Conservation (phyloP, 1,284 basidiomycete genomes). For the Ustilago sp. region DNA sequence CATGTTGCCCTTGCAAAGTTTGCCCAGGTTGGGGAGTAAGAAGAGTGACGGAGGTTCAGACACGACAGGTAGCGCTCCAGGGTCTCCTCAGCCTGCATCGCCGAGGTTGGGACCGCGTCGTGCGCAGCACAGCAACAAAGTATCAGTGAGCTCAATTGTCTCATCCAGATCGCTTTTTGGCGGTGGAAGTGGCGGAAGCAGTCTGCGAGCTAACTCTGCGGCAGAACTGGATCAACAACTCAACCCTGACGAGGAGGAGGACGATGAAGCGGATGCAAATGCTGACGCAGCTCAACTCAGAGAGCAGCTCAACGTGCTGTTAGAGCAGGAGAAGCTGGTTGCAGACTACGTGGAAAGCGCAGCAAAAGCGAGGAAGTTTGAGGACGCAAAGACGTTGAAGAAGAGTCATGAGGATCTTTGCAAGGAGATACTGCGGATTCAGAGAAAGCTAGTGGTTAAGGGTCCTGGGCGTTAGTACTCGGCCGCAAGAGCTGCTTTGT, state of each 20-base stretch:
- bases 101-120: conserved; percentile 13
- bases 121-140: conserved; percentile 25
- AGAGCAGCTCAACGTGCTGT: conserved; percentile 57
- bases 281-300: conserved; percentile 30
- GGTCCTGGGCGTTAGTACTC: conserved; percentile 19
- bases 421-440: conserved; percentile 55
- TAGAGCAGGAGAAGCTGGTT: conserved; percentile 63
- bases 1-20: conserved; percentile 72
- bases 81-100: conserved; percentile 33
- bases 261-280: conserved; percentile 14
- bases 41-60: conserved; percentile 49
- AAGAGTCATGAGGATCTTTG: conserved; percentile 61
- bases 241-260: conserved; percentile 2
- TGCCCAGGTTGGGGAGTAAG: conserved; percentile 75
- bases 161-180: conserved; percentile 48
- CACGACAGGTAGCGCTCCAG: conserved; percentile 26
- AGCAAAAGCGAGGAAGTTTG: conserved; percentile 59
- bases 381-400: conserved; percentile 60
- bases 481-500: not conserved
- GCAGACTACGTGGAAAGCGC: conserved; percentile 59
- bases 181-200: conserved; percentile 19
- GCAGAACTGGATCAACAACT: conserved; percentile 16
- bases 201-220: conserved; percentile 1
- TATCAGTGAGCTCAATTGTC: conserved; percentile 33
- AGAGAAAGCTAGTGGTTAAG: conserved; percentile 33